Evolutionary conservation across 75 land plant genomes (phyloP).

Genomic region (Adiantum capillusveneris): DNA sequence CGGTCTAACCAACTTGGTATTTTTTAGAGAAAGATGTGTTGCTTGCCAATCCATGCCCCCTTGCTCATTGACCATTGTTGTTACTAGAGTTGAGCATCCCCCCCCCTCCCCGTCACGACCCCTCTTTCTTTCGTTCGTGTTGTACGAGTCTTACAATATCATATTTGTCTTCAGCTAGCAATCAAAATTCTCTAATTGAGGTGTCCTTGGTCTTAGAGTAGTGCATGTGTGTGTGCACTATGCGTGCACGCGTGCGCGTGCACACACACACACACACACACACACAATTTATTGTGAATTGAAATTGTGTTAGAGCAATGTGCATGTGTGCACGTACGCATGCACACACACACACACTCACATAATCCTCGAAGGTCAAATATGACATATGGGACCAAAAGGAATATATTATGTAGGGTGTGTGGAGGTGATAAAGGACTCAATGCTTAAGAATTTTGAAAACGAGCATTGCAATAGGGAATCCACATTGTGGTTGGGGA

Average conservation of each 20-base stretch:
- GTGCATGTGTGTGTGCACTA: not conserved
- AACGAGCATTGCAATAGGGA: no score
- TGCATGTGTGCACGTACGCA: not conserved
- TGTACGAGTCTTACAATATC: not conserved
- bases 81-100: not conserved
- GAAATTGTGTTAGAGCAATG: not conserved
- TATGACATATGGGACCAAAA: not conserved
- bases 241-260: not conserved
- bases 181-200: not conserved
- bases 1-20: no score
- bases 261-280: conserved; percentile 4
- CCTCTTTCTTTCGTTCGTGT: not conserved
- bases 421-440: no score
- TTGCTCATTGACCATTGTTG: not conserved
- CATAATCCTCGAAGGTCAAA: not conserved
- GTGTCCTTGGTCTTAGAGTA: not conserved
- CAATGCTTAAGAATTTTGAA: no score
- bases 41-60: no score
- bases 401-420: no score
- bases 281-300: no score
- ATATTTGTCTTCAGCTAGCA: not conserved
- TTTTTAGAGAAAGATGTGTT: no score
- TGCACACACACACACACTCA: not conserved
- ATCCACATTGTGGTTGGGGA: no score
- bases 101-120: not conserved